Base-by-base conservation (phyloP, 2,329 filamentous ascomycete genomes). In the Aureobasidium sp. region DNA sequence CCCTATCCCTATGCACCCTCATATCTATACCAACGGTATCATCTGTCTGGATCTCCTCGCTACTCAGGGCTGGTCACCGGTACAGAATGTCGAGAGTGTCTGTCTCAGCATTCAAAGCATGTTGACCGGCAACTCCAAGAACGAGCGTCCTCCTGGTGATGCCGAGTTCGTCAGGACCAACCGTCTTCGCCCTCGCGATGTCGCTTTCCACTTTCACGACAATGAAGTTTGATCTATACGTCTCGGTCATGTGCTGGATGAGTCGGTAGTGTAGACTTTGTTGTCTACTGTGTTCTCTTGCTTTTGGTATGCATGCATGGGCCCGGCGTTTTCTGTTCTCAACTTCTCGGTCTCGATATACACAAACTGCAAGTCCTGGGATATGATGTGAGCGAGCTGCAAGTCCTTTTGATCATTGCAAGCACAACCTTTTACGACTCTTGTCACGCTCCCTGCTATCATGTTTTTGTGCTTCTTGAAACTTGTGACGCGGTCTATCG, bases 51-150 rank as follows among this genome's bases (percentile, higher is more conserved):
- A 99, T 69, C 83, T 99, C 1, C 85, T 99, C 9, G 91, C 91
- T 58, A 80, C 83, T 11, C 87, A 91, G 65, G 94, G 94, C 61
- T 99, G 94, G 94, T 94, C 89, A 50, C 94, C 94, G 0, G 93
- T 99, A 0, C 94, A 99, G 73, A 97, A 93, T 63, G 94, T 97
- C 9, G 93, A 97, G 78, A 96, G 89, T 70, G 87, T 99, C 30
- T 97, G 91, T 78, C 94, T 99, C 84, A 96, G 91, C 74, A 83
- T 99, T 60, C 94, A 99, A 77, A 96, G 91, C 78, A 99, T 99
- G 94, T 77, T 99, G 71, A 97, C 94, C 1, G 91, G 93, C 64
- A 99, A 99, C 74, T 88, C 85, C 11, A 93, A 92, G 77, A 88
- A 93, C 69, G 92, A 97, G 76, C 82, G 94, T 39, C 94, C 94